A percentile compares a stretch with the other conserved stretches of the same genome.
phyloP scores from a whole-genome alignment of 306 rosid species.

The Acacia crassicarpa region DNA sequence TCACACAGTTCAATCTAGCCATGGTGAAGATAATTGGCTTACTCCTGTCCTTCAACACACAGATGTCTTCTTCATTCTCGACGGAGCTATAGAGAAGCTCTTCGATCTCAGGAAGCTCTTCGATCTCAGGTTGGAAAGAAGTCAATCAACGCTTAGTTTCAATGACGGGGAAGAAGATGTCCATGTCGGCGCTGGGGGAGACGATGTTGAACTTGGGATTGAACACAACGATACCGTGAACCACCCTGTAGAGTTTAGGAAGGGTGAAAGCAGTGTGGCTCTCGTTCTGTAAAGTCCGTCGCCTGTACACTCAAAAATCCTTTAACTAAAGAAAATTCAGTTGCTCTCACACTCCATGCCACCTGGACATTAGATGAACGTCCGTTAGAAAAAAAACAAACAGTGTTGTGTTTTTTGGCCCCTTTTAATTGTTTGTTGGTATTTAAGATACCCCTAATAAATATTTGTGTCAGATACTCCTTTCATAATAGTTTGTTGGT shows the following conservation, averaged over 20 bases:
- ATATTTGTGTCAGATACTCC: too few species aligned
- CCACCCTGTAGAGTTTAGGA: conserved; percentile 95
- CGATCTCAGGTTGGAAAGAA: conserved; percentile 78
- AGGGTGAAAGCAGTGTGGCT: conserved; percentile 98
- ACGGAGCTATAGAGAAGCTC: conserved; percentile 87
- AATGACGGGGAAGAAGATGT: conserved; percentile 79
- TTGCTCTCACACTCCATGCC: too few species aligned
- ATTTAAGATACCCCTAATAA: too few species aligned
- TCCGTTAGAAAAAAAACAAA: too few species aligned
- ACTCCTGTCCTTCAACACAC: conserved; percentile 86
- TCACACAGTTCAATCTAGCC: conserved; percentile 98
- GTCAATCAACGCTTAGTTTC: conserved; percentile 72
- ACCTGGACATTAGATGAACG: too few species aligned
- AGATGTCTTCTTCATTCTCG: conserved; percentile 85
- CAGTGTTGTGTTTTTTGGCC: too few species aligned
- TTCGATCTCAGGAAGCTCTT: too few species aligned
- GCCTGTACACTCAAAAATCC: too few species aligned
- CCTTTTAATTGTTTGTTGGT: too few species aligned
- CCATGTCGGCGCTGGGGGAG: conserved; percentile 96
- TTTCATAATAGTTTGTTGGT: too few species aligned
- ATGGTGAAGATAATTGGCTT: conserved; percentile 98
- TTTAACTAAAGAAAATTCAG: too few species aligned
- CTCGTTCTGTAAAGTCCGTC: conserved; percentile 88
- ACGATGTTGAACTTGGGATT: conserved; percentile 99
- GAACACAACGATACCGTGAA: conserved; percentile 93